A percentile compares a stretch with the other conserved stretches of the same genome.
Conservation (phyloP, 345 rosid species). For the Eucalyptus brandiana region DNA sequence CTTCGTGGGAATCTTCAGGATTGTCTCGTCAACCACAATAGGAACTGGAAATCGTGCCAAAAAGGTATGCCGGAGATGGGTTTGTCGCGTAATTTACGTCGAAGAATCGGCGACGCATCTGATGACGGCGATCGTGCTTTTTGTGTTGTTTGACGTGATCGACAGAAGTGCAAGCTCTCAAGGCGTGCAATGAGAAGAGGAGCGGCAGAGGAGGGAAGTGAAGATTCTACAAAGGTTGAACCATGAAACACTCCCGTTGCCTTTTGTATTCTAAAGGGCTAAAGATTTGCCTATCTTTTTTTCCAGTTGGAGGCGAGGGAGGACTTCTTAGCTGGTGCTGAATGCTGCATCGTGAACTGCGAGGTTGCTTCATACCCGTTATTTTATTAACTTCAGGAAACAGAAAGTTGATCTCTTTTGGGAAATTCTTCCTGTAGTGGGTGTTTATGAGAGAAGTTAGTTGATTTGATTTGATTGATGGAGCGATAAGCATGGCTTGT, state of each 20-base stretch:
- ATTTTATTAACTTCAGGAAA: not conserved
- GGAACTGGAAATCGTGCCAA: conserved; percentile 89
- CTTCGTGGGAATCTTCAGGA: conserved; percentile 21
- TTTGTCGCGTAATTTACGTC: not conserved
- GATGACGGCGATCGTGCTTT: not conserved
- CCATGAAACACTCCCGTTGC: not conserved
- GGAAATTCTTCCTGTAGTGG: not conserved
- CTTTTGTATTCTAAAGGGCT: not conserved
- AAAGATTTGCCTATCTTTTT: not conserved
- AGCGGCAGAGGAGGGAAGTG: conserved; percentile 11
- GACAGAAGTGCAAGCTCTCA: conserved; percentile 50
- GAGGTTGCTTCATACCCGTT: not conserved
- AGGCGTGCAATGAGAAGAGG: conserved; percentile 42
- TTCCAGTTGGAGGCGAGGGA: not conserved
- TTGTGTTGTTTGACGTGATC: not conserved
- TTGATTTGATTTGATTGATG: not conserved
- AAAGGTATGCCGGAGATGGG: conserved; percentile 26
- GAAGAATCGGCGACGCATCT: not conserved
- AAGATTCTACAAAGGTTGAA: not conserved
- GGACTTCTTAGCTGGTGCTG: not conserved
- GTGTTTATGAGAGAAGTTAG: not conserved
- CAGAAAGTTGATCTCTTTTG: not conserved
- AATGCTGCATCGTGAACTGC: not conserved
- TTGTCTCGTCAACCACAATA: conserved; percentile 56
- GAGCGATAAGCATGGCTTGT: not conserved